Percentiles rank a stretch among this genome's conserved stretches.
Evolutionary conservation across 345 rosid species (phyloP).

Genomic region (Laguncularia racemosa): DNA sequence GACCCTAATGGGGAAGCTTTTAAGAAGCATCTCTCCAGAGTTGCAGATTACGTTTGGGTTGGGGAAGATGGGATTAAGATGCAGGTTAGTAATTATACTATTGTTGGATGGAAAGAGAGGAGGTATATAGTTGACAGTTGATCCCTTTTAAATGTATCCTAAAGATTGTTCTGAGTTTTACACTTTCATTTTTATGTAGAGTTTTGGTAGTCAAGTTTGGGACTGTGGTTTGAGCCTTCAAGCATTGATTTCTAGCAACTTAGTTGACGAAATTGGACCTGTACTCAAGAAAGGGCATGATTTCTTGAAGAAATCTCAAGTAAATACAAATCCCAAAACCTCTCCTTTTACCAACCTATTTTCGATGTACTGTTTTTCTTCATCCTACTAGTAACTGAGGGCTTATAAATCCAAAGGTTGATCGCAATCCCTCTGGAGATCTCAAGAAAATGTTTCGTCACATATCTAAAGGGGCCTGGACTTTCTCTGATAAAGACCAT

Average conservation of each 20-base stretch:
- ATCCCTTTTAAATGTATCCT: not conserved
- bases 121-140: not conserved
- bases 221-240: slow-evolving; percentile 68
- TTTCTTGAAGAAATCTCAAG: slow-evolving; percentile 76
- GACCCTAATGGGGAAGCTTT: slow-evolving; percentile 44
- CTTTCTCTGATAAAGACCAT: slow-evolving; percentile 63
- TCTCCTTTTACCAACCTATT: not conserved
- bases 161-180: not conserved
- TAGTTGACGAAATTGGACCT: slow-evolving; percentile 42
- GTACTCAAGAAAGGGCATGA: slow-evolving; percentile 63
- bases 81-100: slow-evolving; percentile 28
- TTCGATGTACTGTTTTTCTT: not conserved
- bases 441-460: slow-evolving; percentile 41
- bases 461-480: slow-evolving; percentile 58
- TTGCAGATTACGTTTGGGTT: slow-evolving; percentile 76
- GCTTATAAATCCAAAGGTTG: slow-evolving; percentile 21
- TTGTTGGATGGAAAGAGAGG: too few relatives aligned
- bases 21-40: slow-evolving; percentile 73
- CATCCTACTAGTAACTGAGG: not conserved
- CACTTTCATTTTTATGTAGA: slow-evolving; percentile 20
- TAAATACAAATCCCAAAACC: slow-evolving; percentile 9
- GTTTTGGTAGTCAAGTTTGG: slow-evolving; percentile 82
- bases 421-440: slow-evolving; percentile 48
- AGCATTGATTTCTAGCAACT: slow-evolving; percentile 57
- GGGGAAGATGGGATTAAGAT: slow-evolving; percentile 97